Conservation (phyloP, 805 yeast genomes). For the Ogataea pini region DNA sequence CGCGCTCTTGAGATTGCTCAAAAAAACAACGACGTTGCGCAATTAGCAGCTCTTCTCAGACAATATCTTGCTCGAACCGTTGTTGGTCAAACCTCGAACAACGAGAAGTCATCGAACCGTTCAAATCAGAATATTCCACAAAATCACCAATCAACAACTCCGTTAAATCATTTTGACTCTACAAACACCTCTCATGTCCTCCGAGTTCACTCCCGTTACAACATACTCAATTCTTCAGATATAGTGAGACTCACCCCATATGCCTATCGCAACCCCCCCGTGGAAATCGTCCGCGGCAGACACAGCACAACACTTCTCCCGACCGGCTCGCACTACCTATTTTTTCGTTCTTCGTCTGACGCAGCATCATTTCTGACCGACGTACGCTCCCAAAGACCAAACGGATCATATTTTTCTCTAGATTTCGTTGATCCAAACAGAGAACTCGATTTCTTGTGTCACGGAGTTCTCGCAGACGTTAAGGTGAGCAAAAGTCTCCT, state of each 20-base stretch:
- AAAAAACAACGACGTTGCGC: constrained; percentile 7
- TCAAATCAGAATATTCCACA: too few species aligned
- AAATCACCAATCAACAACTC: too few species aligned
- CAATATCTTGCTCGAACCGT: neutral
- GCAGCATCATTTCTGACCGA: constrained; percentile 57
- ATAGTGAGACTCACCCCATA: constrained; percentile 38
- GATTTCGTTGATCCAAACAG: constrained; percentile 42
- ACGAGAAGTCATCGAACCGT: neutral
- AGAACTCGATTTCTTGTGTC: constrained; percentile 22
- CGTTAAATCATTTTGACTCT: too few species aligned
- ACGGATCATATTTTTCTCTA: constrained; percentile 50
- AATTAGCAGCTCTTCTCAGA: constrained; percentile 6
- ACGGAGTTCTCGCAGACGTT: constrained; percentile 25
- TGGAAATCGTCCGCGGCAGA: constrained; percentile 51
- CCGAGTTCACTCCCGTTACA: constrained; percentile 39
- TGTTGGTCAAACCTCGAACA: neutral
- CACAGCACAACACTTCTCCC: constrained; percentile 45
- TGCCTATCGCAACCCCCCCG: constrained; percentile 24
- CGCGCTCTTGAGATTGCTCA: constrained; percentile 7
- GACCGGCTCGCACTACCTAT: constrained; percentile 52
- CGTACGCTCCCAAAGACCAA: constrained; percentile 44
- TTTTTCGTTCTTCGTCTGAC: constrained; percentile 46
- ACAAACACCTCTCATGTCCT: constrained; percentile 39
- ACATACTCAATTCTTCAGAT: constrained; percentile 41
- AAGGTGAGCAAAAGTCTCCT: constrained; percentile 8